Evolutionary conservation across 2,329 filamentous ascomycete species (phyloP).

Genomic region (Trichoderma atrobrunneum): DNA sequence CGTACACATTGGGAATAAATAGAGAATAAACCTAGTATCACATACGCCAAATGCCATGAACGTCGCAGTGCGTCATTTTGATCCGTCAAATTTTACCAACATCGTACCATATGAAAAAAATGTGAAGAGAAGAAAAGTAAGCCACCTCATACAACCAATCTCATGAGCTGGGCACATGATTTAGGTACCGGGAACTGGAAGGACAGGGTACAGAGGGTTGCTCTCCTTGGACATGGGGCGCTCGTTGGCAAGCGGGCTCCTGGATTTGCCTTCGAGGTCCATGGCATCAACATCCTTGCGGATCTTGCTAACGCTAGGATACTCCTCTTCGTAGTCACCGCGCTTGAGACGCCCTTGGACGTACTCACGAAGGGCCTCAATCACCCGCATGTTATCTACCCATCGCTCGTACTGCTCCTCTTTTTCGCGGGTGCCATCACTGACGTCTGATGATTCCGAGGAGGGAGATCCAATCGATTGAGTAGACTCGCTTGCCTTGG

Average conservation of each 20-base stretch:
- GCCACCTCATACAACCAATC: not conserved
- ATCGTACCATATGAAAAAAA: not conserved
- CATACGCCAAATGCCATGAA: conserved; percentile 12
- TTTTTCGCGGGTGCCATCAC: conserved; percentile 51
- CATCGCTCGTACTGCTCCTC: conserved; percentile 63
- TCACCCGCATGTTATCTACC: conserved; percentile 64
- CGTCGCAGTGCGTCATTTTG: not conserved
- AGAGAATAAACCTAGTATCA: not conserved
- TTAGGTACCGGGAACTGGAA: conserved; percentile 39
- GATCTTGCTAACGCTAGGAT: conserved; percentile 19
- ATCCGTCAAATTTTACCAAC: not conserved
- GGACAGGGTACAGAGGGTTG: conserved; percentile 40
- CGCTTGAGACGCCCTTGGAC: conserved; percentile 56
- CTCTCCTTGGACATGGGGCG: conserved; percentile 30
- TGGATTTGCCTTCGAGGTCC: conserved; percentile 39
- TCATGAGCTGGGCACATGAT: not conserved
- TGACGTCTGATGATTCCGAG: conserved; percentile 55
- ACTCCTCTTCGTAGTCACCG: conserved; percentile 49
- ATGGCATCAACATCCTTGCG: conserved; percentile 32
- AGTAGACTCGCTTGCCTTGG: conserved; percentile 43
- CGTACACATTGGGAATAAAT: conserved; percentile 4
- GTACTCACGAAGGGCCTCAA: conserved; percentile 59
- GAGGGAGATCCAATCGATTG: conserved; percentile 52
- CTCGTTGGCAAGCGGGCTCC: conserved; percentile 27
- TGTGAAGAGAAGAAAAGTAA: not conserved